Conservation (phyloP, 2,329 filamentous ascomycete species). For the Pseudogymnoascus sp. region DNA sequence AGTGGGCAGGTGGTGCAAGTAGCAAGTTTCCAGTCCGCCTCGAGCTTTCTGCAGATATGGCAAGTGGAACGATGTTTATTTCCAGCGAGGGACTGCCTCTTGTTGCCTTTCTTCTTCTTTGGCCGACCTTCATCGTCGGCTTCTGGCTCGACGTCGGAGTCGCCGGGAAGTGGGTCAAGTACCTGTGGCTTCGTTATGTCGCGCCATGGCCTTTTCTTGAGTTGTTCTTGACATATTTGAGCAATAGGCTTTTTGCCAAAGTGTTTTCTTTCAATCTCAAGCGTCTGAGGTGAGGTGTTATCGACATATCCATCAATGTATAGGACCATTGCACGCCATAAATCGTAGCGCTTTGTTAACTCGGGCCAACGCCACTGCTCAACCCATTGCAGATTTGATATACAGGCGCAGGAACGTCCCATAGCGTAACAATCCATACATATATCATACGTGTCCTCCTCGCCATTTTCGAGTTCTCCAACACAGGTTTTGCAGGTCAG, state of each 20-base stretch:
- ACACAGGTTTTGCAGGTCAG: constrained; percentile 84
- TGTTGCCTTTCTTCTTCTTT: constrained; percentile 47
- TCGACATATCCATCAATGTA: constrained; percentile 61
- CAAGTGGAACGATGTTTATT: constrained; percentile 49
- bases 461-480: constrained; percentile 53
- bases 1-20: constrained; percentile 68
- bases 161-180: constrained; percentile 26
- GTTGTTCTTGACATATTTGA: constrained; percentile 87
- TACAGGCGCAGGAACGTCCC: constrained; percentile 84
- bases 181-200: constrained; percentile 50
- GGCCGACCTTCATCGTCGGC: constrained; percentile 60
- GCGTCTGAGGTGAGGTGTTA: constrained; percentile 56
- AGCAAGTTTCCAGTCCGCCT: constrained; percentile 78
- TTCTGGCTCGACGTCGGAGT: constrained; percentile 45
- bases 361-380: constrained; percentile 87
- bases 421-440: constrained; percentile 99
- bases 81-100: constrained; percentile 34
- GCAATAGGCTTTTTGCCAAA: constrained; percentile 71
- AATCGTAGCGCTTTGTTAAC: constrained; percentile 67
- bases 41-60: constrained; percentile 74
- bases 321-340: constrained; percentile 73
- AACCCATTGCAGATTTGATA: constrained; percentile 80
- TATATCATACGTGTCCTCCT: constrained; percentile 82
- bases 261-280: constrained; percentile 60
- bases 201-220: constrained; percentile 70